Evolutionary conservation across 1,284 basidiomycete species (phyloP), one percentile per base, ranked within the genome.

Genomic region (Waitea zeae): DNA sequence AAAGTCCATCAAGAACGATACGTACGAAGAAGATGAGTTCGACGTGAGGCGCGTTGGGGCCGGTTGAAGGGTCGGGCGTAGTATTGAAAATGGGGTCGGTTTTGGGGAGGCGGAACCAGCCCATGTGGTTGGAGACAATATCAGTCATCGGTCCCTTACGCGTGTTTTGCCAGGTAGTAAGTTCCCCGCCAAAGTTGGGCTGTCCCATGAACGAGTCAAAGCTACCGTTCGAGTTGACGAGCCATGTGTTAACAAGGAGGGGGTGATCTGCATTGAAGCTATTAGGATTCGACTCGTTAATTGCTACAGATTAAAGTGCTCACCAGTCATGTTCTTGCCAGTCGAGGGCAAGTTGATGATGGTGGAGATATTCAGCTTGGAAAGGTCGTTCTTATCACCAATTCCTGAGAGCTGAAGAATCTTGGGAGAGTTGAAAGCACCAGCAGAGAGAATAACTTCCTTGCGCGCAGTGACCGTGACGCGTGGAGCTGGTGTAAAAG

Each of bases 351-450:
- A 47, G 32, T 53, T 46, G 5, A 52, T 45, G 15, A 54, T 41
- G 2, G 49, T 36, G 2, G 41, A 41, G 34, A 59, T 55, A 13
- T 52, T 52, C 24, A 49, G 44, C 13, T 42, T 40, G 26, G 42
- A 24, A 12, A 64, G 47, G 3, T 54, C 39, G 2, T 34, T 27
- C 34, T 42, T 39, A 40, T 51, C 46, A 5, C 60, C 61, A 39
- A 64, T 60, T 36, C 61, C 61, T 5, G 57, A 61, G 14, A 64
- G 51, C 46, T 62, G 52, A 20, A 65, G 41, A 34, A 38, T 6
- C 18, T 32, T 27, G 3, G 35, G 29, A 9, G 24, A 37, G 18
- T 24, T 30, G 28, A 37, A 20, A 3, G 38, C 14, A 12, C 38
- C 38, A 17, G 29, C 38, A 3, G 38, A 31, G 11, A 39, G 19